Conservation (phyloP, 2,329 filamentous ascomycete genomes). For the Aspergillus tamarii region DNA sequence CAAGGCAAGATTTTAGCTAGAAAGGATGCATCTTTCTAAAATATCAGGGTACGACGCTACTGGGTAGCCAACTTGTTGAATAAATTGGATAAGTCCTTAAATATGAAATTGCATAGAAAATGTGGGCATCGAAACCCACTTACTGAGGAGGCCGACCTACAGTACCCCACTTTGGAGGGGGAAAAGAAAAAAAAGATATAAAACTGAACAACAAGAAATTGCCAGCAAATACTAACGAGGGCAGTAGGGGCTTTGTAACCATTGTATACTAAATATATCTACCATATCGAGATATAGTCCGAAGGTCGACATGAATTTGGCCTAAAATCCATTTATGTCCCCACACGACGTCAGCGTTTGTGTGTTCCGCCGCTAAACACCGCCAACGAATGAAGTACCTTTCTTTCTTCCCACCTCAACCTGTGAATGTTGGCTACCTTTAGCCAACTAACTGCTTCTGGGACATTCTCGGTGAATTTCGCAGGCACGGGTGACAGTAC, state of each 20-base stretch:
- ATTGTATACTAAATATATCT: not conserved
- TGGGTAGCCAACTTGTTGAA: not conserved
- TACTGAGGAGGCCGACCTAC: not conserved
- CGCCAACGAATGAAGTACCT: conserved; percentile 19
- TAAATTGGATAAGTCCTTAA: not conserved
- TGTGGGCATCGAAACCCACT: not conserved
- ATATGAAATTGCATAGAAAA: not conserved
- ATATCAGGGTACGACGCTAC: not conserved
- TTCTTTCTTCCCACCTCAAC: conserved; percentile 9
- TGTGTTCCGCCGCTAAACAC: conserved; percentile 27
- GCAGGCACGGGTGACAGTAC: not conserved
- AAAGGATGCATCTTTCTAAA: not conserved
- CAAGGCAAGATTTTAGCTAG: not conserved
- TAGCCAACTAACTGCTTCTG: not conserved
- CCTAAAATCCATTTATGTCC: conserved; percentile 17
- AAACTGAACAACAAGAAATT: not conserved
- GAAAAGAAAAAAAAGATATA: not conserved
- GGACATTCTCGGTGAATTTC: not conserved
- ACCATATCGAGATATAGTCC: not conserved
- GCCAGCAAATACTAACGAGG: not conserved
- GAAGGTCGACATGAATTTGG: not conserved
- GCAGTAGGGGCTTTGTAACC: not conserved
- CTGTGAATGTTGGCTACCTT: conserved; percentile 11
- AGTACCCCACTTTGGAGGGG: not conserved
- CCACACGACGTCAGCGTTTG: conserved; percentile 33